Evolutionary conservation across 2,329 filamentous ascomycete genomes (phyloP), one percentile per base, ranked within the genome.

Genomic region (Aspergillus amoenus): DNA sequence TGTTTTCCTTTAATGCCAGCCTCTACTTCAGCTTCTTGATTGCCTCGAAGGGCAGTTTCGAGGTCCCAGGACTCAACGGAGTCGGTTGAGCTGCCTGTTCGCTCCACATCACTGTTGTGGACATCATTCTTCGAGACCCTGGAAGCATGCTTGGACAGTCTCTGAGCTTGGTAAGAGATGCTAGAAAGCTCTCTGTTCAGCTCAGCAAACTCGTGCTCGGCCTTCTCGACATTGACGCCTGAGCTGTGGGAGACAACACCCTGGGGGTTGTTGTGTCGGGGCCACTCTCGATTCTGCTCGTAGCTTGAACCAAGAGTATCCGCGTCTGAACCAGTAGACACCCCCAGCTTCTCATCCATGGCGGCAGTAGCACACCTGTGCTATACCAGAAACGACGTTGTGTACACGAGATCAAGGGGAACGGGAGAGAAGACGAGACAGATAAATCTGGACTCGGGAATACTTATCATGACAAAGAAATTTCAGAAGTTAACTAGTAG

Each of bases 1-100:
- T 88, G 86, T 78, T 95, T 95, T 5, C 86, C 81, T 59, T 86
- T 87, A 73, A 95, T 95, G 1, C 91, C 91, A 5, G 89, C 89
- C 60, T 88, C 85, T 59, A 84, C 82, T 68, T 91, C 89, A 8
- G 90, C 88, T 45, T 82, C 83, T 56, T 88, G 81, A 55, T 86
- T 86, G 3, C 90, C 90, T 44, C 89, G 84, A 59, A 96, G 78
- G 3, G 88, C 86, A 8, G 80, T 75, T 71, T 96, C 90, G 39
- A 96, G 79, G 69, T 96, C 88, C 73, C 94, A 96, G 9, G 81
- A 78, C 55, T 84, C 84, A 2, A 78, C 78, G 0, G 78, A 78
- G 3, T 74, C 73, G 1, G 73, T 66, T 1, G 74, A 69, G 27
- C 73, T 73, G 3, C 71, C 70, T 2, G 73, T 78, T 71, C 88